These are phyloP conservation scores for Terana coerulea DNA, from an alignment of 768 basidiomycete species.

Conservation along the genomic window DNA sequence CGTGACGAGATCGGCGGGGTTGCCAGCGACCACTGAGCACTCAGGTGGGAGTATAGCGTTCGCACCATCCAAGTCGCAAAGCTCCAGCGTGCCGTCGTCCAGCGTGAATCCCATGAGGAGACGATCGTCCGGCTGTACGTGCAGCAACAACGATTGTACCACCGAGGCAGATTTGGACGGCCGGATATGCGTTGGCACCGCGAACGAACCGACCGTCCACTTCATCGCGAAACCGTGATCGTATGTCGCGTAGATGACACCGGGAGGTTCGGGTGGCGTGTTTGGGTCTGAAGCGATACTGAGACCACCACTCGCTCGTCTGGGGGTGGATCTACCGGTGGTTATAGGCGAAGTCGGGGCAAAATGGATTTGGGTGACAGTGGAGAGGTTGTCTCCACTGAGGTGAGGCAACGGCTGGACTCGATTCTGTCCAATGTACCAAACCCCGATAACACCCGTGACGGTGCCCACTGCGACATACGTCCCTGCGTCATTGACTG, in stretches of 20 bases:
- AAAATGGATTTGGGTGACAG: conserved; percentile 52
- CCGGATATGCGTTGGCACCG: conserved; percentile 33
- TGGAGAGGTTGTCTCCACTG: conserved; percentile 37
- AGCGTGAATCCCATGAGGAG: conserved; percentile 56
- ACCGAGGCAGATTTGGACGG: conserved; percentile 43
- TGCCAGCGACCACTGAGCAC: conserved; percentile 56
- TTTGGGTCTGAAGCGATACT: neutral
- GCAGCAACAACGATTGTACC: conserved; percentile 45
- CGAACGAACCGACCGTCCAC: conserved; percentile 39
- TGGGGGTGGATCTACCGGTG: conserved; percentile 3
- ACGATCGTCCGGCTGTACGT: conserved; percentile 42
- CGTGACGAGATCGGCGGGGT: conserved; percentile 48
- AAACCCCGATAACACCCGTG: conserved; percentile 60
- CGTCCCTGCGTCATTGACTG: conserved; percentile 56
- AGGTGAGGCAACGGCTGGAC: conserved; percentile 39
- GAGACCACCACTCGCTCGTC: conserved; percentile 1
- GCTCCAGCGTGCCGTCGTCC: conserved; percentile 63
- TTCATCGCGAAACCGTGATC: conserved; percentile 56
- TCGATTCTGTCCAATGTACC: conserved; percentile 44
- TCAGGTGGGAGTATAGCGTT: conserved; percentile 39
- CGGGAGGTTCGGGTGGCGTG: neutral
- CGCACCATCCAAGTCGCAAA: conserved; percentile 49
- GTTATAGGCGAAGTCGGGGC: conserved; percentile 1
- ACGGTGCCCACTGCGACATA: conserved; percentile 72
- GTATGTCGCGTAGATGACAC: conserved; percentile 34